Evolutionary conservation across 2,329 filamentous ascomycete genomes (phyloP).

Genomic region (Exophiala oligosperma): DNA sequence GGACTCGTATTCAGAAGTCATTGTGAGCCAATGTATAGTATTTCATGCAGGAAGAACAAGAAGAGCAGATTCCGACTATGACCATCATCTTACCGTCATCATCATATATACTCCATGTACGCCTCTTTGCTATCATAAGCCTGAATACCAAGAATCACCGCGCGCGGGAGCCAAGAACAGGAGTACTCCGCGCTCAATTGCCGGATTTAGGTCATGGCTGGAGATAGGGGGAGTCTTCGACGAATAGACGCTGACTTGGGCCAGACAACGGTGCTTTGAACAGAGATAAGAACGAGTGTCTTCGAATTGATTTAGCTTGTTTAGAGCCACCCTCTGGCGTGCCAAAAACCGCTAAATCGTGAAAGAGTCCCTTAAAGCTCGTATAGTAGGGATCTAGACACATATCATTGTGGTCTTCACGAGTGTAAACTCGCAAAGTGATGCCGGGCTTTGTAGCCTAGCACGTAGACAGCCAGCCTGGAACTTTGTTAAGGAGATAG

Average conservation of each 20-base stretch:
- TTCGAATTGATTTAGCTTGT: no score
- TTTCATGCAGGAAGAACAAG: not conserved
- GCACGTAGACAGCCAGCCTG: no score
- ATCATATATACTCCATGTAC: not conserved
- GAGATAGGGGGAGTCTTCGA: not conserved
- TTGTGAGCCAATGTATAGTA: not conserved
- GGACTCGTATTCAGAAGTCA: constrained; percentile 3
- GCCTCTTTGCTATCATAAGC: not conserved
- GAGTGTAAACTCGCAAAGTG: no score
- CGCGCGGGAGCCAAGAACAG: not conserved
- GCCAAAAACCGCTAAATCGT: no score
- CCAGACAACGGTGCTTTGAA: not conserved
- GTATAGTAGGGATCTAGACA: no score
- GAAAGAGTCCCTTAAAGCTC: no score
- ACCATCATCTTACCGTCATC: not conserved
- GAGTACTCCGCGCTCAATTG: constrained; percentile 1
- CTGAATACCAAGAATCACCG: not conserved
- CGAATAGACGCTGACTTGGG: not conserved
- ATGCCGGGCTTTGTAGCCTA: no score
- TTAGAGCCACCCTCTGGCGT: no score
- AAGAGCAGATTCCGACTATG: not conserved
- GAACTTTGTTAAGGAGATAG: no score
- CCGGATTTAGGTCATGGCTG: not conserved
- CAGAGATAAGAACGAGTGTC: no score
- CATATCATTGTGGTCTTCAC: no score